Evolutionary conservation across 1,139 yeast genomes (phyloP), one percentile per base, ranked within the genome.

Genomic region (Diutina sp.): DNA sequence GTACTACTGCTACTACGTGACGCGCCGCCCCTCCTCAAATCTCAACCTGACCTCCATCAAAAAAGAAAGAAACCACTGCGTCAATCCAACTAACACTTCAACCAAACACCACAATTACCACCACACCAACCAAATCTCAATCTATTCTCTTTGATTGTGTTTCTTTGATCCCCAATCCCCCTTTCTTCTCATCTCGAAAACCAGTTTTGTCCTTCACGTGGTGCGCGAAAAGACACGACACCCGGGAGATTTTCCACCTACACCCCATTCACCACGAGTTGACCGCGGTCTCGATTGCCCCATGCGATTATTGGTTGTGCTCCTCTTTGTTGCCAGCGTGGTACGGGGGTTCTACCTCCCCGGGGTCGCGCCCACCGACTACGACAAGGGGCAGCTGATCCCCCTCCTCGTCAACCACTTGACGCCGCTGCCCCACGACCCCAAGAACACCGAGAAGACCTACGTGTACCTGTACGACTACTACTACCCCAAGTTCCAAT

Each of bases 341-440:
- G 54, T 38, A 12, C n/a, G 30, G 11, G 62, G 63, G 16, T 91
- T 91, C 71, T 91, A 91, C 67, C 76, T 93, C 60, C 98, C 98
- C 0, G 98, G 98, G 12, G 95, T 90, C 38, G 95, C 97, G 0
- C 98, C 99, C 21, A 87, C 95, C 1, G 86, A 91, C 58, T 93
- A 91, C 67, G 76, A 79, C 55, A 74, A 79, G 60, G 90, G 85
- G 56, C 95, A 90, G 57, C 63, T 65, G 2, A 84, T 93, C 56
- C 91, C 95, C 6, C 73, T 93, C 58, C 73, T 85, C 58, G 99
- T 93, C 51, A 93, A 93, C 68, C 95, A 90, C 65, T 79, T 93
- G 64, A 89, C 97, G 0, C 97, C 97, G 3, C 80, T 90, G 1
- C 76, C 82, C 67, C 81, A 76, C 63, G 83, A 74, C 62, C 55